Evolutionary conservation across 306 rosid genomes (phyloP).

Genomic region (Ormosia semicastrata): DNA sequence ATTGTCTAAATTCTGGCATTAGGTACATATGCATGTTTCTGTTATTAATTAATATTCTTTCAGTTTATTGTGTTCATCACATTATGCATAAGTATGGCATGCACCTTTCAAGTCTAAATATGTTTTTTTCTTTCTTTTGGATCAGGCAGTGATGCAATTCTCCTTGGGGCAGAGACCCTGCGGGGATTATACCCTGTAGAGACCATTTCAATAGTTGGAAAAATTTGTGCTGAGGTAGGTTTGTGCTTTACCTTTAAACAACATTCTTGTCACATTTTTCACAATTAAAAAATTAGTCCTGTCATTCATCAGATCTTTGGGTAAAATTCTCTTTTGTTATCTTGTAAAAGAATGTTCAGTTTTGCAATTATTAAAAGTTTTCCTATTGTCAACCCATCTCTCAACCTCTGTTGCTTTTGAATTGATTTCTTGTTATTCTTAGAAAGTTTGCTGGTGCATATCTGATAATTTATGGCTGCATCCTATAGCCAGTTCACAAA

Average conservation of each 20-base stretch:
- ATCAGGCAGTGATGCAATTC: slow-evolving; percentile 95
- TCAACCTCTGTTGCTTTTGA: not conserved
- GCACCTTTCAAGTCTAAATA: slow-evolving; percentile 11
- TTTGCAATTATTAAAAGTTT: not conserved
- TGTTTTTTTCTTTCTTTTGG: slow-evolving; percentile 1
- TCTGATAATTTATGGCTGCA: not conserved
- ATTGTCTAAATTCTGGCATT: not conserved
- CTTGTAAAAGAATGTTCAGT: not conserved
- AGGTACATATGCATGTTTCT: not conserved
- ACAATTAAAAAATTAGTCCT: not conserved
- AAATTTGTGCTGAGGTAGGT: slow-evolving; percentile 85
- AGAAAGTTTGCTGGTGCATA: not conserved
- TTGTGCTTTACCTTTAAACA: slow-evolving; percentile 2
- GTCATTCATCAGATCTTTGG: not conserved
- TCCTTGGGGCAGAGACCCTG: slow-evolving; percentile 94
- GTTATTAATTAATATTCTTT: slow-evolving; percentile 13
- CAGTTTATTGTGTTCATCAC: slow-evolving; percentile 5
- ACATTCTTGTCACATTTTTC: not conserved
- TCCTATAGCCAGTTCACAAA: not conserved
- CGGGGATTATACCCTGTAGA: slow-evolving; percentile 92
- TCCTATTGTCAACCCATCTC: not conserved
- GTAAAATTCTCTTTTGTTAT: not conserved
- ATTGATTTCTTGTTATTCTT: not conserved
- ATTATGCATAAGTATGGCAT: slow-evolving; percentile 8
- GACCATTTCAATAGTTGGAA: slow-evolving; percentile 85